A percentile compares a stretch with the other conserved stretches of the same genome.
Evolutionary conservation across 768 basidiomycete species (phyloP).

Genomic region (Amanita muscaria): DNA sequence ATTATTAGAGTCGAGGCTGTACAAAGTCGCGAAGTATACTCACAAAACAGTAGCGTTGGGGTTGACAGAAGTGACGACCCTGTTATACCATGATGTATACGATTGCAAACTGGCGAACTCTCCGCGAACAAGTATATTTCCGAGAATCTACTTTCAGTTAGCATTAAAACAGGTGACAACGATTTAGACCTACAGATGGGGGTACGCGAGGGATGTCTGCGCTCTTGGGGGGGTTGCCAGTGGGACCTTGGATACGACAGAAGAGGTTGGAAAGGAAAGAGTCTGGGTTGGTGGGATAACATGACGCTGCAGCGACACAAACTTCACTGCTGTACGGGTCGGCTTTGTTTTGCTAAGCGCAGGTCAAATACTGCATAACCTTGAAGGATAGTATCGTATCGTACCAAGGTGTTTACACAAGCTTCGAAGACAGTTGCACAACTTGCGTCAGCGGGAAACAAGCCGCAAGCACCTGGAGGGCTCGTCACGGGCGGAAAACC

Average conservation of each 20-base stretch:
- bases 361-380: background rate
- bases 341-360: background rate
- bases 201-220: background rate
- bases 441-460: conserved; percentile 9
- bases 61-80: conserved; percentile 4
- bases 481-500: conserved; percentile 11
- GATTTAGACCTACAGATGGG: background rate
- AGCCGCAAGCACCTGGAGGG: conserved; percentile 11
- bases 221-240: conserved; percentile 4
- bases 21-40: background rate
- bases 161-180: too few species aligned
- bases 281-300: conserved; percentile 10
- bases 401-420: conserved; percentile 11
- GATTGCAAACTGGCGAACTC: conserved; percentile 3
- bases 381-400: background rate
- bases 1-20: background rate
- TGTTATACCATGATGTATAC: conserved; percentile 9
- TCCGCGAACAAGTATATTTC: conserved; percentile 1
- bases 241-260: conserved; percentile 10
- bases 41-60: conserved; percentile 6
- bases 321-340: conserved; percentile 9
- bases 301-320: conserved; percentile 12
- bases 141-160: conserved; percentile 2
- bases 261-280: conserved; percentile 10
- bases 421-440: conserved; percentile 10